phyloP scores from a whole-genome alignment of 1,284 basidiomycete species.

The Trametes pubescens region DNA sequence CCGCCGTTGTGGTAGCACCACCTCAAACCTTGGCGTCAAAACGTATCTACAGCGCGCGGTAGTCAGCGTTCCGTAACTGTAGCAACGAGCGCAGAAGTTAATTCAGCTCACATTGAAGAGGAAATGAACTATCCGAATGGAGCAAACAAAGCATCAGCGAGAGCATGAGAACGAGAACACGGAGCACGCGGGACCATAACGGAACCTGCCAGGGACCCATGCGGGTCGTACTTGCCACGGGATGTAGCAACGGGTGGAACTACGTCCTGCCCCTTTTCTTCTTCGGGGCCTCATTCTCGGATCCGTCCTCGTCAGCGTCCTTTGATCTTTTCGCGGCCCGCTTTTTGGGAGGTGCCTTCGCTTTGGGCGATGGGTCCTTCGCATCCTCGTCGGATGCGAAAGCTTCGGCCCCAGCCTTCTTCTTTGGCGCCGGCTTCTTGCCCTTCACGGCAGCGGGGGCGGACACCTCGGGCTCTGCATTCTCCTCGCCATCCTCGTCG shows the following conservation, averaged over 20 bases:
- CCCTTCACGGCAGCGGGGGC: slow-evolving; percentile 46
- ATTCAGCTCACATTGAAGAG: slow-evolving; percentile 10
- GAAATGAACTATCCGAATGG: not conserved
- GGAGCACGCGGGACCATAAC: slow-evolving; percentile 10
- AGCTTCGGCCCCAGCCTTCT: slow-evolving; percentile 22
- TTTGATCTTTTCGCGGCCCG: slow-evolving; percentile 27
- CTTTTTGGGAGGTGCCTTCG: slow-evolving; percentile 23
- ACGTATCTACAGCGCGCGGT: not conserved
- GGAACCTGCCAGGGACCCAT: not conserved
- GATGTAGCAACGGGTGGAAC: not conserved
- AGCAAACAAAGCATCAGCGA: slow-evolving; percentile 16
- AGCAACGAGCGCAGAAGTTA: not conserved
- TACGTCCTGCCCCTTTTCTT: slow-evolving; percentile 31
- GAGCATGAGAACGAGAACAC: slow-evolving; percentile 2
- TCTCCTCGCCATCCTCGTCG: slow-evolving; percentile 48
- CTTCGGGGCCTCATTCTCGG: slow-evolving; percentile 42
- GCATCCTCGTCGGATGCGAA: slow-evolving; percentile 37
- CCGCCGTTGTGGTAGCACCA: not conserved
- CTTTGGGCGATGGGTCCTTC: slow-evolving; percentile 19
- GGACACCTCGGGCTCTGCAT: slow-evolving; percentile 39
- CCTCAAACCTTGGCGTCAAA: not conserved
- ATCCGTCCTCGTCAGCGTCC: slow-evolving; percentile 37
- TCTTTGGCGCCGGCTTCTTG: slow-evolving; percentile 31
- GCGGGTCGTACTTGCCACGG: not conserved
- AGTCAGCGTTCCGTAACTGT: slow-evolving; percentile 8